phyloP scores from a whole-genome alignment of 768 basidiomycete genomes.

The Rhodotorula paludigena region DNA sequence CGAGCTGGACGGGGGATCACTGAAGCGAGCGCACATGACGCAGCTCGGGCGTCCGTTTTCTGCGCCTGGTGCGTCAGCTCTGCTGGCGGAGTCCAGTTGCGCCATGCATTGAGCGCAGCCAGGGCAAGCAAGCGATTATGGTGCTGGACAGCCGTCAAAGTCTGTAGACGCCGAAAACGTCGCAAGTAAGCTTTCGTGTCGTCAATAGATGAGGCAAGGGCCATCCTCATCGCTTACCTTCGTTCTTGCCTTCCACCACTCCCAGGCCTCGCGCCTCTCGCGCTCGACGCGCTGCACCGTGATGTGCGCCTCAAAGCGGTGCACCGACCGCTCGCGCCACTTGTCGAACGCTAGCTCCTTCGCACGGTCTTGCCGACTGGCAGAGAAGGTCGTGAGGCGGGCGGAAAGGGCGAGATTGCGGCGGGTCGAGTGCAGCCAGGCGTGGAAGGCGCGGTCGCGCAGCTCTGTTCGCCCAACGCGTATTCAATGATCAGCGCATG shows the following conservation, averaged over 20 bases:
- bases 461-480: constrained; percentile 1
- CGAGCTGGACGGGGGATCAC: too few species aligned
- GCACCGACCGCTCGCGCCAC: constrained; percentile 12
- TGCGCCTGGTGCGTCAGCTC: neutral
- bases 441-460: constrained; percentile 12
- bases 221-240: constrained; percentile 18
- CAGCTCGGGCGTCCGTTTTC: neutral
- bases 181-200: neutral
- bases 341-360: neutral
- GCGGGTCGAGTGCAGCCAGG: constrained; percentile 4
- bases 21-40: too few species aligned
- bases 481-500: neutral
- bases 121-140: neutral
- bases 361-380: neutral
- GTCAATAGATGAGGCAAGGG: neutral
- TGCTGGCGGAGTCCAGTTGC: constrained; percentile 10
- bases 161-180: neutral
- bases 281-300: neutral
- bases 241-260: constrained; percentile 4
- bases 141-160: neutral
- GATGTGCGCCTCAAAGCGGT: neutral
- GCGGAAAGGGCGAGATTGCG: neutral
- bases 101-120: neutral
- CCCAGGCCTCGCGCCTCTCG: neutral
- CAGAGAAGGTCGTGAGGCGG: neutral